Evolutionary conservation across 345 rosid species (phyloP), one percentile per base, ranked within the genome.

Genomic region (Gossypium ekmanianum): DNA sequence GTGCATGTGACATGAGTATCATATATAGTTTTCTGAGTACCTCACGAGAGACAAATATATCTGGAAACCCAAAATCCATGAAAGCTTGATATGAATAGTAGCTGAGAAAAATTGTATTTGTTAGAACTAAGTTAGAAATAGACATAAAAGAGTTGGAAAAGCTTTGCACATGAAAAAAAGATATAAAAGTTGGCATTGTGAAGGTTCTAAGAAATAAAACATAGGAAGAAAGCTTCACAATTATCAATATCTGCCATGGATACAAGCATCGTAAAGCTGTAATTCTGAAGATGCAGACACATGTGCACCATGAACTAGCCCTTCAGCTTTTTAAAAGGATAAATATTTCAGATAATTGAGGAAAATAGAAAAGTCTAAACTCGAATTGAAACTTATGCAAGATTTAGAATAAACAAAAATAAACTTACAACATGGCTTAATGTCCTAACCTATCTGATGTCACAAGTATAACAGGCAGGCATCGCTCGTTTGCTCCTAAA

Each of bases 41-140:
- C 99, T 96, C 98, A n/a, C 94, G 95, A 50, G 99, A 93, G 82
- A 93, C 84, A 81, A 92, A 96, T 74, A 92, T 83, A 78, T 92
- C 91, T 7, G 88, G 88, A 82, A 89, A 93, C 69, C 98, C 98
- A 77, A 87, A 92, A 82, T 96, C 99, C 77, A 84, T 76, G 84
- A 64, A 92, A 50, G 97, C 98, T 79, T 67, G 85, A 75, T 89
- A 92, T 41, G 97, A 93, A 82, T 93, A 93, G 89, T 96, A 90
- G 87, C 98, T 93, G 92, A 72, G 57, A 29, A 74, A 52, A 75
- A 75, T 45, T 55, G 34, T 16, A 24, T 68, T 56, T 52, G 85
- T 82, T 44, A 85, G 77, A 66, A 55, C 57, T 55, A 41, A 52
- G 29, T 20, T 39, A 41, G 29, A 34, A 69, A 12, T 56, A 56